These are phyloP conservation scores for Ophiostoma quercus DNA, from an alignment of 2,329 filamentous ascomycete species.

Conservation along the genomic window DNA sequence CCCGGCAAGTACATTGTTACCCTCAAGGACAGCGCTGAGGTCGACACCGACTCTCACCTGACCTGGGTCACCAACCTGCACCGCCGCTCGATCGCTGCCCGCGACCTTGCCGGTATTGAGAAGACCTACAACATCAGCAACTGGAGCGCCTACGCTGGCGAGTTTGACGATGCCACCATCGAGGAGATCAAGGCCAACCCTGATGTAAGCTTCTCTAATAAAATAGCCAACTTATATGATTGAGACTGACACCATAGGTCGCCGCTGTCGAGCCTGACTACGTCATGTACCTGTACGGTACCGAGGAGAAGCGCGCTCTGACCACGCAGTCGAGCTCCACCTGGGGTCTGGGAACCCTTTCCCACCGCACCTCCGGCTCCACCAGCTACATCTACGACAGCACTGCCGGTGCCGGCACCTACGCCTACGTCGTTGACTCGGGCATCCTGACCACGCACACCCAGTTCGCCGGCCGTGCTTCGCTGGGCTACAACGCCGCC, in stretches of 20 bases:
- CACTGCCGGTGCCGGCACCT: conserved; percentile 91
- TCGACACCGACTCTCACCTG: background rate
- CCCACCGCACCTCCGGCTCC: conserved; percentile 85
- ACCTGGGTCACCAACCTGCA: conserved; percentile 6
- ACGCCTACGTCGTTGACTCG: conserved; percentile 98
- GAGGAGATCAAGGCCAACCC: conserved; percentile 47
- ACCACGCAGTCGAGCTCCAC: conserved; percentile 72
- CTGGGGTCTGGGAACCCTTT: conserved; percentile 95
- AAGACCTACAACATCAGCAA: conserved; percentile 14
- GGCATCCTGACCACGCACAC: conserved; percentile 91
- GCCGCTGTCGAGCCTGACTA: conserved; percentile 42
- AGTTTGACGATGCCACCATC: conserved; percentile 51
- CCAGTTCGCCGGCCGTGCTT: conserved; percentile 94
- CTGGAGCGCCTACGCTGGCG: conserved; percentile 10
- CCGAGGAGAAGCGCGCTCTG: conserved; percentile 58
- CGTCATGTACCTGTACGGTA: conserved; percentile 89
- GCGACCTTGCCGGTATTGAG: background rate
- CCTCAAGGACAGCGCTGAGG: conserved; percentile 14
- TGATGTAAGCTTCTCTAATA: conserved; percentile 43
- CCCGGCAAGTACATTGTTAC: conserved; percentile 44
- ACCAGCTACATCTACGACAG: conserved; percentile 95
- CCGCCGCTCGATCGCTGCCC: conserved; percentile 4
- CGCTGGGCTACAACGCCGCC: conserved; percentile 92
- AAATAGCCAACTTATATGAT: background rate
- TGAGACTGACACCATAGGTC: background rate